These are phyloP conservation scores for Rubroboletus satanas DNA, from an alignment of 768 basidiomycete genomes.

Conservation along the genomic window DNA sequence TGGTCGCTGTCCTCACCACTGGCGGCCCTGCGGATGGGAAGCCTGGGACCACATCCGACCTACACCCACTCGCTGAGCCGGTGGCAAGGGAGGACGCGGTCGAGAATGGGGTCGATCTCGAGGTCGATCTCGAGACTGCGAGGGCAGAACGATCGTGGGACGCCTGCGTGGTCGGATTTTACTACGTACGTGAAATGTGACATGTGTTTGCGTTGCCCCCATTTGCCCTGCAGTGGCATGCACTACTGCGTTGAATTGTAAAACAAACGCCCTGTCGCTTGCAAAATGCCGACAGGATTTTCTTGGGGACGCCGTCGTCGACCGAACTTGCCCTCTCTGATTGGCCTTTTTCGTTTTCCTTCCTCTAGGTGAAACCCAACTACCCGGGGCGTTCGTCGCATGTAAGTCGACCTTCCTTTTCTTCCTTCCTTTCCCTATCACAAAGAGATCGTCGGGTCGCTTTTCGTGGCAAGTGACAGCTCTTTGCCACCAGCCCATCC, in stretches of 20 bases:
- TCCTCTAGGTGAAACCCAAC: conserved; percentile 68
- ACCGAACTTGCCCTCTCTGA: neutral
- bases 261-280: neutral
- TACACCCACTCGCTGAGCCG: neutral
- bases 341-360: neutral
- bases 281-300: neutral
- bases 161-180: conserved; percentile 69
- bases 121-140: conserved; percentile 40
- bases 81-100: neutral
- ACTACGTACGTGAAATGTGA: conserved; percentile 53
- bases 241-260: no score
- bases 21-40: neutral
- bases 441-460: neutral
- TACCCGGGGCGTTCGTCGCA: conserved; percentile 89
- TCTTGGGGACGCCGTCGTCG: neutral
- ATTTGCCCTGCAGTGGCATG: no score
- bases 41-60: neutral
- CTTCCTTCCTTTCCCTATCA: neutral
- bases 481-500: neutral
- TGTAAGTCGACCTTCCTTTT: conserved; percentile 46
- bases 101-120: conserved; percentile 1
- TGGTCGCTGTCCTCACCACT: conserved; percentile 54
- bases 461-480: neutral
- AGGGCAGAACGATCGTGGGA: conserved; percentile 56
- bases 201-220: neutral